phyloP scores from a whole-genome alignment of 2,329 filamentous ascomycete genomes.

The Colletotrichum limetticola region DNA sequence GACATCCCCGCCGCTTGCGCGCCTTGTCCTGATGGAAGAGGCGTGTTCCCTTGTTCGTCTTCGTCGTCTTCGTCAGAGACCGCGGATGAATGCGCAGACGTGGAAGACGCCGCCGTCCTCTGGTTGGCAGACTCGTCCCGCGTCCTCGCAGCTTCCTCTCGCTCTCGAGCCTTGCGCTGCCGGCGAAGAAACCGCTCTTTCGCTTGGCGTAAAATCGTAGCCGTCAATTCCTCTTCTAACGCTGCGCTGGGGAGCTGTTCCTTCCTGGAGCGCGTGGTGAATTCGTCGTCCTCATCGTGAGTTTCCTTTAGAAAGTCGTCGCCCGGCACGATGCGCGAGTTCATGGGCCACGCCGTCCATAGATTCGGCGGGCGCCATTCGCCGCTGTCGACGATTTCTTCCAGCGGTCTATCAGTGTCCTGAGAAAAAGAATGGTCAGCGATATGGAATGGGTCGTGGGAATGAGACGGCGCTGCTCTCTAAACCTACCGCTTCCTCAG shows the following conservation, averaged over 20 bases:
- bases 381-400: constrained; percentile 40
- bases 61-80: not conserved
- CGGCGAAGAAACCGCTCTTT: constrained; percentile 70
- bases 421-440: not conserved
- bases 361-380: constrained; percentile 63
- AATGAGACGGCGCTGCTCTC: not conserved
- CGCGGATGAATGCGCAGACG: not conserved
- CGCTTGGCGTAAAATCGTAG: constrained; percentile 72
- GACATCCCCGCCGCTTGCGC: not conserved
- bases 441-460: not conserved
- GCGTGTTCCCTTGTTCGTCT: not conserved
- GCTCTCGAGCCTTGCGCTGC: constrained; percentile 34
- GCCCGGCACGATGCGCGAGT: constrained; percentile 68
- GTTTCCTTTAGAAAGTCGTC: constrained; percentile 60
- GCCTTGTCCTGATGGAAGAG: not conserved
- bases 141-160: not conserved
- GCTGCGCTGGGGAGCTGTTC: constrained; percentile 64
- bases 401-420: constrained; percentile 16
- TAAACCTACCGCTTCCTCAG: not conserved
- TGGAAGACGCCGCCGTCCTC: not conserved
- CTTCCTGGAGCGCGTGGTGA: constrained; percentile 59
- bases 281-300: constrained; percentile 59
- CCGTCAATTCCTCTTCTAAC: constrained; percentile 77
- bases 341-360: constrained; percentile 91
- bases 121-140: not conserved